A percentile compares a stretch with the other conserved stretches of the same genome.
These are phyloP conservation scores for Tetradesmus lagerheimii DNA, from an alignment of 139 green algal species.

Conservation along the genomic window DNA sequence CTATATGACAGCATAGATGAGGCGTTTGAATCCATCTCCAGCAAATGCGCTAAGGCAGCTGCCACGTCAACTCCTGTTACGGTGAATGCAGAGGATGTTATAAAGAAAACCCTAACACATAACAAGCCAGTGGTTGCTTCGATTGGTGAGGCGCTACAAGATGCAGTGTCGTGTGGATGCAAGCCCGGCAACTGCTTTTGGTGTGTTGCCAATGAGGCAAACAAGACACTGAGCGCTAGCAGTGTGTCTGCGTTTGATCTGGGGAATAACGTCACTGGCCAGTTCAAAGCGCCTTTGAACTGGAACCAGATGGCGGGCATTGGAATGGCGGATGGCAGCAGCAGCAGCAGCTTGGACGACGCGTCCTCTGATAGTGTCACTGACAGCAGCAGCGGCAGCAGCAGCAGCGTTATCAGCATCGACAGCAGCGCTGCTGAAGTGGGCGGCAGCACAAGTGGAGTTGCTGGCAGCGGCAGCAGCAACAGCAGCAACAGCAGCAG, in stretches of 20 bases:
- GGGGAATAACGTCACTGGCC: constrained; percentile 41
- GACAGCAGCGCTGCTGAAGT: neutral
- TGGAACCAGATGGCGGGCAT: constrained; percentile 42
- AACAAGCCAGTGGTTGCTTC: constrained; percentile 34
- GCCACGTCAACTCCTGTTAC: neutral
- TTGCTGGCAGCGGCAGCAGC: neutral
- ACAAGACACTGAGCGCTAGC: neutral
- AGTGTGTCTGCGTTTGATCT: constrained; percentile 35
- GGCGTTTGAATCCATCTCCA: constrained; percentile 27
- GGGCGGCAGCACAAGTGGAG: neutral
- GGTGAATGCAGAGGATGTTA: constrained; percentile 23
- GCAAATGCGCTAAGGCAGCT: constrained; percentile 9
- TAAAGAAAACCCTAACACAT: constrained; percentile 11
- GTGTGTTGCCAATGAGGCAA: constrained; percentile 16
- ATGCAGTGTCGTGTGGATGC: constrained; percentile 45
- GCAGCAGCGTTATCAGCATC: neutral
- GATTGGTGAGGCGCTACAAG: constrained; percentile 38
- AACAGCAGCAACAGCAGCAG: constrained; percentile 11
- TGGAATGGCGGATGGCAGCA: neutral
- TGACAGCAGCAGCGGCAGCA: constrained; percentile 1
- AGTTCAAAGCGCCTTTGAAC: constrained; percentile 28
- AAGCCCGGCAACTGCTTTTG: constrained; percentile 48
- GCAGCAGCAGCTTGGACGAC: constrained; percentile 8
- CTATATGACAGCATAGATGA: constrained; percentile 44
- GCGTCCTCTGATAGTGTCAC: neutral